Evolutionary conservation across 768 basidiomycete species (phyloP), one percentile per base, ranked within the genome.

Genomic region (Neoboletus magnificus): DNA sequence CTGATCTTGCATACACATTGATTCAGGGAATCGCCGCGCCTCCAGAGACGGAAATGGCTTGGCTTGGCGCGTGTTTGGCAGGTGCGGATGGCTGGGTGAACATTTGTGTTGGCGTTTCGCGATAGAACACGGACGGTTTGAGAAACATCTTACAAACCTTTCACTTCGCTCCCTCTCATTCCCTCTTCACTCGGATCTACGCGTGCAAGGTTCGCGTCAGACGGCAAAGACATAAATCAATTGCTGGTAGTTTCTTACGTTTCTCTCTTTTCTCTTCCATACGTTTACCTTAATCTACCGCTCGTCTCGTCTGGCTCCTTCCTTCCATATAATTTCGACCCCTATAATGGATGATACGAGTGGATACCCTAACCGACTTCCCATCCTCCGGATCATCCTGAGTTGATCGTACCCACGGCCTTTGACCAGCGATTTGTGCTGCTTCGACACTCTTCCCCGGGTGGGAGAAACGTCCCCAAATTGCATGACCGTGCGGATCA

Each of bases 81-180:
- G 94, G 93, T 9, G 92, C 93, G 13, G 97, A 98, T 66, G 97
- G 97, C 6, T 98, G 94, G 94, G 79, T 96, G 29, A 89, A 91
- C 68, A 79, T 98, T 50, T 95, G 93, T 66, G 76, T 97, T 29
- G 90, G 89, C 16, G 71, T 89, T 16, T 58, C 62, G 43, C 67
- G 69, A 43, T 71, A 70, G 64, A 52, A 48, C 37, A 33, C 32
- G 11, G 47, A 36, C 20, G 11, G 16, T 9, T 44, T 16, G 27
- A 25, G 40, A 51, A 23, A 23, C 18, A 22, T 27, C 36, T 35
- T 32, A 9, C 16, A 12, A n/a, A 8, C 20, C 13, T 40, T 32
- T 23, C 18, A 39, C 37, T 37, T 20, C 2, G 9, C 37, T 18
- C 27, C 10, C 32, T n/a, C 23, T 22, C 20, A 1, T 36, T n/a